Evolutionary conservation across 2,329 filamentous ascomycete genomes (phyloP).

Genomic region (Pseudodiploospora longispora): DNA sequence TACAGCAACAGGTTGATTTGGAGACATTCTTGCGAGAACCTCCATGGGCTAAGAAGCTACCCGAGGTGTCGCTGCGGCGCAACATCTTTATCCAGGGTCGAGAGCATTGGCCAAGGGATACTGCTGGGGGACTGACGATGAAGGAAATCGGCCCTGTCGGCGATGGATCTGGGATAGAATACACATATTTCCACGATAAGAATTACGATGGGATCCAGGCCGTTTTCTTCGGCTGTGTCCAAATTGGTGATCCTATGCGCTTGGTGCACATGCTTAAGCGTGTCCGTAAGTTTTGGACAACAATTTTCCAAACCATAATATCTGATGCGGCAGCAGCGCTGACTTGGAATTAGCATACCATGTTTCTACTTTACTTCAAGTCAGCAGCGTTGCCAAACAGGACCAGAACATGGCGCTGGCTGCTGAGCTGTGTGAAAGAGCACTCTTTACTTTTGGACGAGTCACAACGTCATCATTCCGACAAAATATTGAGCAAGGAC

Average conservation of each 20-base stretch:
- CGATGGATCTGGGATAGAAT: constrained; percentile 55
- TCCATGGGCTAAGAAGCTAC: constrained; percentile 51
- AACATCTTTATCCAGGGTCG: constrained; percentile 84
- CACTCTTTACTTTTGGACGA: constrained; percentile 88
- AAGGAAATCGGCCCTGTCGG: constrained; percentile 38
- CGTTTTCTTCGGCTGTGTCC: constrained; percentile 72
- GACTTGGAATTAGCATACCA: constrained; percentile 58
- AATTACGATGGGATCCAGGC: constrained; percentile 67
- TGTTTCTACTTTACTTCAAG: constrained; percentile 86
- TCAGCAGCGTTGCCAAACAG: constrained; percentile 85
- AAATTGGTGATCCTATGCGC: constrained; percentile 72
- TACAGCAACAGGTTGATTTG: constrained; percentile 46
- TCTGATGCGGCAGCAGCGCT: too few species aligned
- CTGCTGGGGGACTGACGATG: constrained; percentile 80
- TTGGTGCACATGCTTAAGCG: constrained; percentile 62
- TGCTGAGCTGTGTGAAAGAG: constrained; percentile 80
- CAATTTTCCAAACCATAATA: too few species aligned
- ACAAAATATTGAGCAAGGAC: constrained; percentile 65
- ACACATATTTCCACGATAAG: constrained; percentile 67
- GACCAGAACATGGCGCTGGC: constrained; percentile 82
- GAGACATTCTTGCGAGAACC: constrained; percentile 47
- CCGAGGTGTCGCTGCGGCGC: constrained; percentile 62
- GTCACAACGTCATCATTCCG: constrained; percentile 78
- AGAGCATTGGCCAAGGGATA: constrained; percentile 74
- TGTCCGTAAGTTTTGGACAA: constrained; percentile 23